Evolutionary conservation across 2,329 filamentous ascomycete genomes (phyloP).

Genomic region (Phialophora macrospora): DNA sequence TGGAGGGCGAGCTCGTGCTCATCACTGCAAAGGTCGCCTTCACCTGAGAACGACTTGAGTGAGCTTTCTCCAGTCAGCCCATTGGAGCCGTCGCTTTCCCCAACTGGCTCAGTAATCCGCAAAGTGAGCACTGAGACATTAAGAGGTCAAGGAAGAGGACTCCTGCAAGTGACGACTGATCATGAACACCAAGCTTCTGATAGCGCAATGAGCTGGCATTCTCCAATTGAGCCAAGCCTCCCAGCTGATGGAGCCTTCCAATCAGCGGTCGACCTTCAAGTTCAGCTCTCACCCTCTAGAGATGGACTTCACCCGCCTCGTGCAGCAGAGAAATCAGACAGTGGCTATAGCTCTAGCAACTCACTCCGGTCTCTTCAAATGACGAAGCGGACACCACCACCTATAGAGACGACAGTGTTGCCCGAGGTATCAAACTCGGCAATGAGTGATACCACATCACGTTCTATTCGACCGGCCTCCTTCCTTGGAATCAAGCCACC

Average conservation of each 20-base stretch:
- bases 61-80: conserved; percentile 12
- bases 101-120: conserved; percentile 30
- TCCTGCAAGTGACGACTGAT: neutral
- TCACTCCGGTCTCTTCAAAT: conserved; percentile 33
- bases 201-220: conserved; percentile 23
- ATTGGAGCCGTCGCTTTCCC: conserved; percentile 17
- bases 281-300: conserved; percentile 15
- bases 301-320: conserved; percentile 22
- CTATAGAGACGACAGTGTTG: conserved; percentile 5
- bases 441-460: neutral
- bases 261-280: conserved; percentile 31
- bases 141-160: conserved; percentile 1
- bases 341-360: conserved; percentile 39
- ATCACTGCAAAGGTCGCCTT: conserved; percentile 19
- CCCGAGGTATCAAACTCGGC: conserved; percentile 7
- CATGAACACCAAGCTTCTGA: conserved; percentile 13
- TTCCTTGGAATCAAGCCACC: conserved; percentile 9
- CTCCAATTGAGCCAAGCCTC: conserved; percentile 18
- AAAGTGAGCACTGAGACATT: conserved; percentile 12
- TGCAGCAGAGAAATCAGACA: conserved; percentile 35
- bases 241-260: conserved; percentile 25
- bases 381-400: conserved; percentile 5
- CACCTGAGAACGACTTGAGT: neutral
- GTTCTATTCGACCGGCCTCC: neutral
- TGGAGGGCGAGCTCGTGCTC: conserved; percentile 20